A percentile compares a stretch with the other conserved stretches of the same genome.
Conservation (phyloP, 306 rosid species). For the Casuarina cunninghamiana region DNA sequence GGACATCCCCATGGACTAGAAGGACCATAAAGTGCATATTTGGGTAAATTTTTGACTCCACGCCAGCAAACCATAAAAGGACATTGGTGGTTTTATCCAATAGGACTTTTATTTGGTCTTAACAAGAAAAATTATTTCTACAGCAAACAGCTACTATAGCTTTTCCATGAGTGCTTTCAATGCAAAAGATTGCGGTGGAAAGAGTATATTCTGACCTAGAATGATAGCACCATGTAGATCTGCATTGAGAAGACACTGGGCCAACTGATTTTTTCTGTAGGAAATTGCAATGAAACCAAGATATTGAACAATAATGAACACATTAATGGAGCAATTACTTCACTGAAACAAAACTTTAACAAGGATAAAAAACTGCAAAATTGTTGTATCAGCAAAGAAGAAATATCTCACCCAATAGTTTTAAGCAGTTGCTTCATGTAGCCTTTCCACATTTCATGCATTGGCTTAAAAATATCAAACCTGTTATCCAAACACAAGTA, state of each 20-base stretch:
- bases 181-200: constrained; percentile 16
- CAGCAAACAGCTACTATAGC: not conserved
- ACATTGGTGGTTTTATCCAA: not conserved
- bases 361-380: constrained; percentile 3
- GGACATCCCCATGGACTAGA: not conserved
- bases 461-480: constrained; percentile 60
- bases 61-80: not conserved
- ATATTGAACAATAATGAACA: not conserved
- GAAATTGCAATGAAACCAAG: constrained; percentile 27
- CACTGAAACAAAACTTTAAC: too few species aligned
- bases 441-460: constrained; percentile 90
- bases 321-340: not conserved
- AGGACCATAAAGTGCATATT: not conserved
- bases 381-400: constrained; percentile 16
- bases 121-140: not conserved
- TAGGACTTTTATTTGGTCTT: too few species aligned
- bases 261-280: constrained; percentile 70
- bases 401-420: constrained; percentile 51
- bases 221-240: constrained; percentile 88
- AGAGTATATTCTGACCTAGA: constrained; percentile 47
- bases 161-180: not conserved
- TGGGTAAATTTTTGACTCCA: not conserved
- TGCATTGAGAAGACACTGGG: constrained; percentile 71
- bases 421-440: constrained; percentile 54
- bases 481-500: constrained; percentile 43